Base-by-base conservation (phyloP, 768 basidiomycete genomes). In the Austroboletus eburneus region DNA sequence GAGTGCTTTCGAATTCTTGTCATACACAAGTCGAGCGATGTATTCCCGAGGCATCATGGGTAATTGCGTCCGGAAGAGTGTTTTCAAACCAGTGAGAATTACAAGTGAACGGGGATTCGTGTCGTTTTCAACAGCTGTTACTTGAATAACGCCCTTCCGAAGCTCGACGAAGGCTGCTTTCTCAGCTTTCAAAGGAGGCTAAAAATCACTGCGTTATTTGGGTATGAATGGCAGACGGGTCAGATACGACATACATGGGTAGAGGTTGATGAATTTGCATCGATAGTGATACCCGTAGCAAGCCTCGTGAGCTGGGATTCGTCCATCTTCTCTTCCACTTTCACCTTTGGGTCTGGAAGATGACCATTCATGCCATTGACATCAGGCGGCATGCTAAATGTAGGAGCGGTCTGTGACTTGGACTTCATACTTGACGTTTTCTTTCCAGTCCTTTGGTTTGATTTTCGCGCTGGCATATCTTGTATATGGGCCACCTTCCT, bases 11-110 rank as follows among this genome's bases (percentile, higher is more conserved):
- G 95, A 96, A 59, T 92, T 96, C 32, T 75, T 72, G 62, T 98
- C 96, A 56, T 90, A 90, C 2, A 97, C 95, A 22, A 98, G 78
- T 20, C 96, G 81, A 4, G 96, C 91, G 56, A 99, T 98, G 62
- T 99, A 99, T 63, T 98, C 96, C 59, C 92, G 76, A 12, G 96
- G 96, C 96, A 99, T 98, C 69, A 97, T 97, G 7, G 96, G 96
- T 2, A 99, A 70, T 65, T 99, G 96, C 55, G 90, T 89, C 61
- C 96, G 95, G 62, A 99, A 98, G 14, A 98, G 81, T 9, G 91
- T 93, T 69, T 97, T 98, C 48, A 98, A 74, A n/a, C 91, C 91
- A 4, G 92, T 91, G 43, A 98, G 78, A 48, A 98, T 83, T 45
- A 97, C 79, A 22, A 85, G 71, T 2, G 90, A 90, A 24, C 83